Base-by-base conservation (phyloP, 805 yeast species). In the Ogataea populi-albae region DNA sequence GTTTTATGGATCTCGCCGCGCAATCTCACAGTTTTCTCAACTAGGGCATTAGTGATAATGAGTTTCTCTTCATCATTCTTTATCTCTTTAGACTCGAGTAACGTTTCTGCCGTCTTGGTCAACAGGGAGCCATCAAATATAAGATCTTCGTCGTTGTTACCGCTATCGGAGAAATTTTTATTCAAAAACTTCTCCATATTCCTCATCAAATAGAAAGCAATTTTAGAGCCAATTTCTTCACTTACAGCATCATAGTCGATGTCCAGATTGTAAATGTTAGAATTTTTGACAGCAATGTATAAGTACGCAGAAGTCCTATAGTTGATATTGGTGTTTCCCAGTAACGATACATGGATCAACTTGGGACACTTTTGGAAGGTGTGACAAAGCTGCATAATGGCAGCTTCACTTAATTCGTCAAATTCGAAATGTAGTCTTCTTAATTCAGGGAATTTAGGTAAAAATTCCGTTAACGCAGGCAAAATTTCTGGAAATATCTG, bases 51-150 rank as follows among this genome's bases (percentile, higher is more conserved):
- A 22, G 71, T 63, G 37, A 75, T 66, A 33, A 73, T 65, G 32
- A 58, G 62, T 41, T 71, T 72, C 26, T 62, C 66, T 26, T 56
- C 58, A 25, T 55, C 62, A 27, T 54, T 60, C 23, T 46, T 44
- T 7, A 46, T 33, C 30, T 52, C 51, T 40, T 61, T 64, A 20
- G 59, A 65, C 32, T 67, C 74, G 36, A 84, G 58, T 36, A 84
- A 58, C 40, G 76, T 74, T 42, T 79, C 87, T 0, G 89, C 91
- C 2, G 86, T 74, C 55, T 81, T 81, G 50, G 86, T 79, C 32
- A 84, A 66, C 38, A 84, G 62, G 0, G 87, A 73, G 5, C 91
- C 93, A 61, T 83, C 91, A 55, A 79, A 81, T 57, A 84, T 69
- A 32, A 84, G 65, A 45, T 84, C 91, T 54, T 73, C 84, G 22